Evolutionary conservation across 306 rosid genomes (phyloP).

Genomic region (Fragaria ananassa): DNA sequence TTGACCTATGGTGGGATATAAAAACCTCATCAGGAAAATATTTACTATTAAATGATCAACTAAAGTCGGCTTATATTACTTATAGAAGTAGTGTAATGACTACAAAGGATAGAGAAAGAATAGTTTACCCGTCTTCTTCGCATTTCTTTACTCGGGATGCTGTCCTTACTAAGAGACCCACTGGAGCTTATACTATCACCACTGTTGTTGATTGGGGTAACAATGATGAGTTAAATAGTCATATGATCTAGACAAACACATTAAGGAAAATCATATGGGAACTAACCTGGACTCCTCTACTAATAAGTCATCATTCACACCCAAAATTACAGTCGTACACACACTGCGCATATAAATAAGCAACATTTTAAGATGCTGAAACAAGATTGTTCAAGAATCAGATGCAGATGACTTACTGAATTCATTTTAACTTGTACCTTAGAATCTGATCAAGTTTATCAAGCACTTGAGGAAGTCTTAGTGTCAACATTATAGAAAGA

Average conservation of each 20-base stretch:
- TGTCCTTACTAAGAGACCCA: constrained; percentile 47
- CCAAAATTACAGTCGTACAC: constrained; percentile 84
- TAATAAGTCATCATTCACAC: constrained; percentile 55
- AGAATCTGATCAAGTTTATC: constrained; percentile 90
- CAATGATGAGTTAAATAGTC: neutral
- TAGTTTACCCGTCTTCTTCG: constrained; percentile 74
- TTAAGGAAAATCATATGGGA: constrained; percentile 24
- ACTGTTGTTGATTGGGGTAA: constrained; percentile 34
- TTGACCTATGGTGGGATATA: constrained; percentile 56
- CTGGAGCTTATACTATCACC: constrained; percentile 59
- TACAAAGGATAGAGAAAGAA: neutral
- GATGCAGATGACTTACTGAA: constrained; percentile 10
- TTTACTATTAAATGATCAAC: constrained; percentile 16
- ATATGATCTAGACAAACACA: neutral
- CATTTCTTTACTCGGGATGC: constrained; percentile 60
- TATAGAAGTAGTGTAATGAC: constrained; percentile 5
- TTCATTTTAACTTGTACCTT: constrained; percentile 52
- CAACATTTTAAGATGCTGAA: constrained; percentile 18
- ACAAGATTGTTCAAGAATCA: constrained; percentile 16
- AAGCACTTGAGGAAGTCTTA: constrained; percentile 89
- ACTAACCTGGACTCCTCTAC: constrained; percentile 82
- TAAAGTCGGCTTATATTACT: constrained; percentile 12
- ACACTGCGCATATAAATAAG: constrained; percentile 52
- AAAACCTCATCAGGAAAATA: constrained; percentile 27
- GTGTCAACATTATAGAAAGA: constrained; percentile 76